phyloP scores from a whole-genome alignment of 495 filamentous ascomycete genomes.

The Hypoxylon trugodes region DNA sequence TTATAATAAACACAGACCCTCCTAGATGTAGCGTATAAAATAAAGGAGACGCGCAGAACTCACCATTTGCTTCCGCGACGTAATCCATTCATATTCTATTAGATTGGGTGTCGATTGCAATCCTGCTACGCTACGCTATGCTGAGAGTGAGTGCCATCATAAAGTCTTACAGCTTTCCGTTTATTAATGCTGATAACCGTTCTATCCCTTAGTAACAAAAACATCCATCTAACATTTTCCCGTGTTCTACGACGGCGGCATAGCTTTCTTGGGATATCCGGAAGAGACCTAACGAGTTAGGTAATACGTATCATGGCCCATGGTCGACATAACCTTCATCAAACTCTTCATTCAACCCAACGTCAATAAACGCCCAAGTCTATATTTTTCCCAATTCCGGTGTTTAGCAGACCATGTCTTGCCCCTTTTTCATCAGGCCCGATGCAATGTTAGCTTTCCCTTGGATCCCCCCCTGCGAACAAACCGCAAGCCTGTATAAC shows the following conservation, averaged over 20 bases:
- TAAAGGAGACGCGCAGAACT: too few species aligned
- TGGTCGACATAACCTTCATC: not conserved
- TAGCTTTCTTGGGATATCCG: not conserved
- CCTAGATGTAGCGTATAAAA: too few species aligned
- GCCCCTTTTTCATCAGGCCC: slow-evolving; percentile 22
- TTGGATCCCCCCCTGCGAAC: slow-evolving; percentile 9
- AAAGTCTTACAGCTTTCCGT: not conserved
- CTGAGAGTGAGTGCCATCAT: too few species aligned
- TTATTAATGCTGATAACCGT: not conserved
- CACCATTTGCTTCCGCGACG: too few species aligned
- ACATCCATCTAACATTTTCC: not conserved
- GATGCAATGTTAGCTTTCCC: slow-evolving; percentile 27
- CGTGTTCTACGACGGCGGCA: not conserved
- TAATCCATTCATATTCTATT: too few species aligned
- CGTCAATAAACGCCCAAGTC: slow-evolving; percentile 19
- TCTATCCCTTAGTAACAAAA: not conserved
- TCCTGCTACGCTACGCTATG: too few species aligned
- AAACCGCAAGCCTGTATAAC: slow-evolving; percentile 31
- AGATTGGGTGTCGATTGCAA: too few species aligned
- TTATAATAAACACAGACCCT: too few species aligned
- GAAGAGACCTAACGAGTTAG: not conserved
- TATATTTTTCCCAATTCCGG: slow-evolving; percentile 34
- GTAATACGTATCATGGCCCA: not conserved
- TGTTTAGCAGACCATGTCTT: slow-evolving; percentile 15
- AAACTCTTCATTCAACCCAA: slow-evolving; percentile 10